Evolutionary conservation across 768 basidiomycete genomes (phyloP).

Genomic region (Saitozyma podzolica): DNA sequence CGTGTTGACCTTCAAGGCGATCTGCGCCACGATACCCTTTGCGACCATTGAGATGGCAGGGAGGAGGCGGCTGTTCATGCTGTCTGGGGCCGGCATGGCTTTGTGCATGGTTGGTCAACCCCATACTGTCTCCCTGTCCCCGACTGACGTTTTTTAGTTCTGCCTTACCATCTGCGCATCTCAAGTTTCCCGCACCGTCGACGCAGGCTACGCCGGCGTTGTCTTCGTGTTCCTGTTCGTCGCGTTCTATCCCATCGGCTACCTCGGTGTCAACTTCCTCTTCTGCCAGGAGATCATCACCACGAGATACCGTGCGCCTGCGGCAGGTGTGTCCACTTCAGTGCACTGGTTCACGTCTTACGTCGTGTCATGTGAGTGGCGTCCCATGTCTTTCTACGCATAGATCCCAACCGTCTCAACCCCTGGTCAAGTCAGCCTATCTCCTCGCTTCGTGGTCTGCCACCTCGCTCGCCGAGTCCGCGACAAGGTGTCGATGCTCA

Average conservation of each 20-base stretch:
- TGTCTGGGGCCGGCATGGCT: conserved; percentile 23
- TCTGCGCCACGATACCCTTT: conserved; percentile 27
- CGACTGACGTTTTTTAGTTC: neutral
- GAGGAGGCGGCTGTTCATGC: conserved; percentile 21
- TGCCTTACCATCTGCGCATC: conserved; percentile 29
- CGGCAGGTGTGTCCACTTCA: conserved; percentile 25
- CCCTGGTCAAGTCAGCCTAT: no score
- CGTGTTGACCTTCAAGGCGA: conserved; percentile 25
- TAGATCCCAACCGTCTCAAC: no score
- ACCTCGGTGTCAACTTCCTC: conserved; percentile 29
- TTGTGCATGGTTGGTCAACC: conserved; percentile 13
- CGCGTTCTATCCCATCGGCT: conserved; percentile 32
- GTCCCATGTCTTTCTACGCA: neutral
- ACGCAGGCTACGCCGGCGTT: conserved; percentile 24
- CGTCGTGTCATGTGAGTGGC: conserved; percentile 19
- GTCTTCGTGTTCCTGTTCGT: conserved; percentile 30
- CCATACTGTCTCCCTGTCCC: no score
- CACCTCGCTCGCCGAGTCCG: neutral
- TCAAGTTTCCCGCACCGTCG: conserved; percentile 23
- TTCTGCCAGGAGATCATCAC: conserved; percentile 31
- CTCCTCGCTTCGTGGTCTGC: neutral
- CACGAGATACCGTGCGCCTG: conserved; percentile 27
- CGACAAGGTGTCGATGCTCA: no score
- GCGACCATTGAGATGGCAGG: conserved; percentile 27
- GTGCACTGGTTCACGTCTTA: conserved; percentile 26